These are phyloP conservation scores for Colletotrichum tropicale DNA, from an alignment of 2,329 filamentous ascomycete genomes.

Conservation along the genomic window DNA sequence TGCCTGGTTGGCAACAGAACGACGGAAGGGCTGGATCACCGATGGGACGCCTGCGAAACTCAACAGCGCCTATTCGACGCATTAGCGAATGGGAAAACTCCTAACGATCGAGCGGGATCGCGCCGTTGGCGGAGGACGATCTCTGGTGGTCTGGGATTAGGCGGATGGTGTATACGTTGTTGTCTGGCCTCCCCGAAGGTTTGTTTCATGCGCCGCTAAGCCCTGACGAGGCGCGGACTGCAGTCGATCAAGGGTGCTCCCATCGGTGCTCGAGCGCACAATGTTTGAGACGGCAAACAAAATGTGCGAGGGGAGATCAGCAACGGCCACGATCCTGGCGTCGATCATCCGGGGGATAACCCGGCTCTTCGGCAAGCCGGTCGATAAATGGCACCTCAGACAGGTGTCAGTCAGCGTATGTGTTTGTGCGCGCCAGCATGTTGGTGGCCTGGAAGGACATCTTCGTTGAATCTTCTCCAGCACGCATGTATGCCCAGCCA, in stretches of 20 bases:
- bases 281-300: constrained; percentile 12
- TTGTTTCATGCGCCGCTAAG: constrained; percentile 16
- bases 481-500: background rate
- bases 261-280: constrained; percentile 5
- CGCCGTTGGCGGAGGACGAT: background rate
- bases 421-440: background rate
- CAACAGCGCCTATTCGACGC: background rate
- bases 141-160: background rate
- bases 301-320: background rate
- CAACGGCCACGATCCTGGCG: background rate
- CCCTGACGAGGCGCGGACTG: background rate
- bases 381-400: constrained; percentile 5
- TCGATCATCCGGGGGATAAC: background rate
- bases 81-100: background rate
- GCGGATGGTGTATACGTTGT: background rate
- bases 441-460: background rate
- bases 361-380: background rate
- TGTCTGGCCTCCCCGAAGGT: constrained; percentile 14
- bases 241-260: background rate
- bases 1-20: background rate
- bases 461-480: background rate
- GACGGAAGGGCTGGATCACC: constrained; percentile 2
- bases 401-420: background rate
- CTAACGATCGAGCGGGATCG: background rate
- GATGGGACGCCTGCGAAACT: constrained; percentile 19